These are phyloP conservation scores for Cephaloascus fragrans DNA, from an alignment of 805 yeast species.

Conservation along the genomic window DNA sequence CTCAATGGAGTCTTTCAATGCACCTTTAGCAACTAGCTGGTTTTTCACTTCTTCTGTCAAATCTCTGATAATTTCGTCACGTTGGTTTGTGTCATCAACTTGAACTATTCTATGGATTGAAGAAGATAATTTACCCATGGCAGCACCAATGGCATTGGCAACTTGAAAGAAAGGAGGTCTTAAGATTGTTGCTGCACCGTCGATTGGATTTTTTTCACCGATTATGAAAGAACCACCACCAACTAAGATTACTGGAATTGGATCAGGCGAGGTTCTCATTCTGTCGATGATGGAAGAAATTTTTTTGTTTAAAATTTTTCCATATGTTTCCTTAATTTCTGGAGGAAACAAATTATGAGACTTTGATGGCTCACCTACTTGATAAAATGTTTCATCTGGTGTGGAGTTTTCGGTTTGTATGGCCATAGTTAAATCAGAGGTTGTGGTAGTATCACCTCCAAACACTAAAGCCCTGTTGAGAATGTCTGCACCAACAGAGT, in stretches of 20 bases:
- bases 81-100: conserved; percentile 2
- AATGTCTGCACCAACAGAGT: conserved; percentile 35
- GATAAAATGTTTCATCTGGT: conserved; percentile 2
- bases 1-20: conserved; percentile 11
- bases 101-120: conserved; percentile 11
- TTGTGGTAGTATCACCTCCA: conserved; percentile 30
- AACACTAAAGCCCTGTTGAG: conserved; percentile 21
- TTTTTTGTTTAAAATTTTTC: conserved; percentile 12
- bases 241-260: conserved; percentile 31
- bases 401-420: conserved; percentile 5
- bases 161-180: conserved; percentile 30
- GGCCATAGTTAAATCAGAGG: conserved; percentile 26
- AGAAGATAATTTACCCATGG: conserved; percentile 32
- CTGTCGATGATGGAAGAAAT: conserved; percentile 30
- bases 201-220: conserved; percentile 19
- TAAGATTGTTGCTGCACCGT: conserved; percentile 31
- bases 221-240: conserved; percentile 41
- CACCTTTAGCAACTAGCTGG: conserved; percentile 14
- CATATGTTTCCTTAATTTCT: conserved; percentile 2
- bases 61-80: conserved; percentile 9
- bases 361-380: conserved; percentile 14
- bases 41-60: conserved; percentile 9
- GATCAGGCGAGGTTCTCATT: conserved; percentile 34
- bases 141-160: conserved; percentile 44
- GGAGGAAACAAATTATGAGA: conserved; percentile 5